Evolutionary conservation across 208 protist species (phyloP).

Genomic region (Endotrypanum monterogeii): DNA sequence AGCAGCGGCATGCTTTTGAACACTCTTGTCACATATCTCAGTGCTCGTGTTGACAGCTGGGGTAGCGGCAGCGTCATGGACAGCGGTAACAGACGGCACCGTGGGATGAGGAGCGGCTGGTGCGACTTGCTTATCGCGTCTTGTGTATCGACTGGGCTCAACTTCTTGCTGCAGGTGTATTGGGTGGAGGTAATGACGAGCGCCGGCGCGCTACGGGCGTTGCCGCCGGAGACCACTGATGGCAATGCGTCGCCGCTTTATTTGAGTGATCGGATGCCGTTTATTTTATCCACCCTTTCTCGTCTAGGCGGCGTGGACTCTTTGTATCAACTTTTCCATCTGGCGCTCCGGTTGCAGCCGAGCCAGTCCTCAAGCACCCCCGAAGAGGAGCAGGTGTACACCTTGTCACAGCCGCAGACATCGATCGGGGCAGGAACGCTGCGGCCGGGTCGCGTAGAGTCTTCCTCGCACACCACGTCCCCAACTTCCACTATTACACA

Average conservation of each 20-base stretch:
- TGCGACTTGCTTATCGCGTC: slow-evolving; percentile 27
- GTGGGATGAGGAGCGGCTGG: slow-evolving; percentile 18
- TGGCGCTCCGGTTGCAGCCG: slow-evolving; percentile 14
- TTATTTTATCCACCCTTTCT: slow-evolving; percentile 13
- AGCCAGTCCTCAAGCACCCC: not conserved
- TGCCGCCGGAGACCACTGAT: slow-evolving; percentile 2
- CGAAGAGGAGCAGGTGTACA: not conserved
- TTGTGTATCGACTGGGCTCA: slow-evolving; percentile 27
- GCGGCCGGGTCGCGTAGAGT: not conserved
- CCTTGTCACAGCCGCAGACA: not conserved
- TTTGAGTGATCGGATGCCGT: slow-evolving; percentile 13
- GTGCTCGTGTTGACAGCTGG: slow-evolving; percentile 22
- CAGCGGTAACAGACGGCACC: not conserved
- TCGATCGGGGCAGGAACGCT: not conserved
- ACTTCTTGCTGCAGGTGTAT: slow-evolving; percentile 22
- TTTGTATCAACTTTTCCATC: slow-evolving; percentile 20
- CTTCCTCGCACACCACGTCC: not conserved
- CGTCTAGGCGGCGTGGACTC: slow-evolving; percentile 21
- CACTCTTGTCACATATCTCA: slow-evolving; percentile 32
- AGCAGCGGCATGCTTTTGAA: slow-evolving; percentile 32
- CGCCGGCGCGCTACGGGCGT: slow-evolving; percentile 21
- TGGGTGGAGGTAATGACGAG: slow-evolving; percentile 28
- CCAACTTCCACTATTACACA: not conserved
- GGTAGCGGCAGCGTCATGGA: slow-evolving; percentile 3
- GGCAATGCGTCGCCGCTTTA: not conserved